A percentile compares a stretch with the other conserved stretches of the same genome.
Conservation (phyloP, 768 basidiomycete genomes). For the Lactarius hengduanensis region DNA sequence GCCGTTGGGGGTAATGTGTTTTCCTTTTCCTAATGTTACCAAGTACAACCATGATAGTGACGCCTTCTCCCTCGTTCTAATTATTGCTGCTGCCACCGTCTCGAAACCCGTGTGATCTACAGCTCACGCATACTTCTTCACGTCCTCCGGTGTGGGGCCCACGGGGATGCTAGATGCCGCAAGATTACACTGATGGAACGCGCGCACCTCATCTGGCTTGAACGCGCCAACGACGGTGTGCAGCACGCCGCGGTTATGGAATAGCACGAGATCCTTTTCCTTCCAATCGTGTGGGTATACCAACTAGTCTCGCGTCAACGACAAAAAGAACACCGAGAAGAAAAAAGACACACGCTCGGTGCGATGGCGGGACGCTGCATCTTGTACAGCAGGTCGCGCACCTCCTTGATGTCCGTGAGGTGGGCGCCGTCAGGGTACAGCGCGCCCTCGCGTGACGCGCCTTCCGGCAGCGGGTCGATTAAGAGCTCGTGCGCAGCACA, state of each 20-base stretch:
- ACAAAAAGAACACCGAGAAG: neutral
- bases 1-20: neutral
- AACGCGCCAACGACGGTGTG: constrained; percentile 82
- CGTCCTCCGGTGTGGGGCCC: constrained; percentile 68
- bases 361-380: constrained; percentile 91
- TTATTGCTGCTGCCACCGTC: neutral
- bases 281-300: constrained; percentile 91
- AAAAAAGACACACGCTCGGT: constrained; percentile 52
- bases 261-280: constrained; percentile 73
- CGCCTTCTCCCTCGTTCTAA: neutral
- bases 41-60: neutral
- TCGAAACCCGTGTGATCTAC: neutral
- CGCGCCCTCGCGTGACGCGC: constrained; percentile 55
- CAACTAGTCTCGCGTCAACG: constrained; percentile 41
- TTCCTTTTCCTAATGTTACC: neutral
- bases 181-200: constrained; percentile 87
- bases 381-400: constrained; percentile 72
- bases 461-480: constrained; percentile 69
- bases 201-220: constrained; percentile 60
- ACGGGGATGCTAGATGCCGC: constrained; percentile 71
- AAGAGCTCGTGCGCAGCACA: constrained; percentile 67
- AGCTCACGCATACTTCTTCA: constrained; percentile 54
- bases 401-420: constrained; percentile 68
- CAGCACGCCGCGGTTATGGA: constrained; percentile 82
- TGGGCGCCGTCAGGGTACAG: constrained; percentile 83